These are phyloP conservation scores for Alternaria incomplexa DNA, from an alignment of 2,329 filamentous ascomycete species.

Conservation along the genomic window DNA sequence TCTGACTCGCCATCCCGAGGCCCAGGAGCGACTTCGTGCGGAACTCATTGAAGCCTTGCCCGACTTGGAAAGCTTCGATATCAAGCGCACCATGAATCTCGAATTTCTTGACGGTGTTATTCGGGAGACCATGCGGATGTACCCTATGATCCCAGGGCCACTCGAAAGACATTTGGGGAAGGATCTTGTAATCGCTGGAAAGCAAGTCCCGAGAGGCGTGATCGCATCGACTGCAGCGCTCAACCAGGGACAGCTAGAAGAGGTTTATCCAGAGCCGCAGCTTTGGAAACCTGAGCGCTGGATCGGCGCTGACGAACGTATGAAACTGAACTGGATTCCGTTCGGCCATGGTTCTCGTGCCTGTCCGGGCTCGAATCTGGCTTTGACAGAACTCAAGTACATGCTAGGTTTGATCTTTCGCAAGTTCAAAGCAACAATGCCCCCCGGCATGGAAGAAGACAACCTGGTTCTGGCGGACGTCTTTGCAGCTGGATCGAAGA, in stretches of 20 bases:
- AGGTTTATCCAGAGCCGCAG: neutral
- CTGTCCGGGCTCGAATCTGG: conserved; percentile 4
- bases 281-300: neutral
- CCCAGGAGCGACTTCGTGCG: neutral
- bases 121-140: conserved; percentile 9
- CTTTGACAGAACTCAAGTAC: conserved; percentile 6
- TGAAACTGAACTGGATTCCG: conserved; percentile 6
- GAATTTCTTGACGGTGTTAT: conserved; percentile 5
- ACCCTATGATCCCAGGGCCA: conserved; percentile 7
- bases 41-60: neutral
- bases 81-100: conserved; percentile 3
- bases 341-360: conserved; percentile 4
- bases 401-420: conserved; percentile 1
- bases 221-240: conserved; percentile 3
- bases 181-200: conserved; percentile 1
- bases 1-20: neutral
- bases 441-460: neutral
- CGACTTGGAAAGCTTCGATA: neutral
- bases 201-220: conserved; percentile 1
- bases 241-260: neutral
- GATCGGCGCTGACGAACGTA: conserved; percentile 1
- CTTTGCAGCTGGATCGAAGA: neutral
- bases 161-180: conserved; percentile 11
- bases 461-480: neutral
- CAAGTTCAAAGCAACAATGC: neutral